Percentiles rank a stretch among this genome's conserved stretches.
Evolutionary conservation across 129 eudicot species (phyloP).

Genomic region (Flaveria bidentis): DNA sequence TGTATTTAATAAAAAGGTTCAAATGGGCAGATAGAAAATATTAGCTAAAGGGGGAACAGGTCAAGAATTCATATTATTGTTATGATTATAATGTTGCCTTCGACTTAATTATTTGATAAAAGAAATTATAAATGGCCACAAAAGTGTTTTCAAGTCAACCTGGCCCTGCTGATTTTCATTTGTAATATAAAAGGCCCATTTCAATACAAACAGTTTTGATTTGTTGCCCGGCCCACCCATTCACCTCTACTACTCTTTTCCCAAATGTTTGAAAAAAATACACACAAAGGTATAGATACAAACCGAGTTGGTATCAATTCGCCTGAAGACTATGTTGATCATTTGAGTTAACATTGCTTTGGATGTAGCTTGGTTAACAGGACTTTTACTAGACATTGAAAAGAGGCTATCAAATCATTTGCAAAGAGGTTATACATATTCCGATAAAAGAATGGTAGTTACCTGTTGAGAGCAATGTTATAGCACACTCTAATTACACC

Average conservation of each 20-base stretch:
- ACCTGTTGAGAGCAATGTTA: conserved; percentile 95
- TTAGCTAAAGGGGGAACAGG: no score
- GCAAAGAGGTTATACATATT: conserved; percentile 3
- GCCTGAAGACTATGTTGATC: conserved; percentile 83
- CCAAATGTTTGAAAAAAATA: background rate
- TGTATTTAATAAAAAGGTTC: background rate
- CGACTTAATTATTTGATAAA: background rate
- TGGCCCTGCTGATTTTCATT: background rate
- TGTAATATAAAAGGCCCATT: background rate
- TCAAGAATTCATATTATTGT: background rate
- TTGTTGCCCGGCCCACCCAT: background rate
- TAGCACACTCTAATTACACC: conserved; percentile 89
- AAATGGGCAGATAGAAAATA: background rate
- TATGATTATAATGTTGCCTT: background rate
- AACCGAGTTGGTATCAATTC: conserved; percentile 84
- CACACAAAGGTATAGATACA: conserved; percentile 19
- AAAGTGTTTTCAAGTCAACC: background rate
- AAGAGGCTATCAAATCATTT: conserved; percentile 23
- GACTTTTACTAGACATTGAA: conserved; percentile 76
- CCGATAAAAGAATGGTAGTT: conserved; percentile 14
- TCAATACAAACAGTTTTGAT: background rate
- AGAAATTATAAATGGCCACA: background rate
- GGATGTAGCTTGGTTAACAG: conserved; percentile 90
- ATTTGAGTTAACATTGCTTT: conserved; percentile 97
- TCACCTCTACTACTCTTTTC: background rate